Conservation (phyloP, 371 early-diverging fungal species). For the Circinella umbellata region DNA sequence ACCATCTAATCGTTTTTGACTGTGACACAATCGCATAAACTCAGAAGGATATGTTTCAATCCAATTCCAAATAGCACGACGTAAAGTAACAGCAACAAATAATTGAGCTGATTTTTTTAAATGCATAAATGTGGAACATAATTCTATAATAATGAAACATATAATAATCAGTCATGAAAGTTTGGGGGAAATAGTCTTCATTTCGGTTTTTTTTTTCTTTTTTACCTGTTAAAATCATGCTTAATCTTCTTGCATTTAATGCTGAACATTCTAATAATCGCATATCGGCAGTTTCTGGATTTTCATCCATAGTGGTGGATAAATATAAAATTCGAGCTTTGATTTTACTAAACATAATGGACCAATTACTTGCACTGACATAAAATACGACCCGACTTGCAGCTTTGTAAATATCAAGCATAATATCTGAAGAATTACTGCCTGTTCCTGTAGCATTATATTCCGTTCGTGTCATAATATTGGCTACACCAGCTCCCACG, state of each 20-base stretch:
- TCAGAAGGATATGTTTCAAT: slow-evolving; percentile 83
- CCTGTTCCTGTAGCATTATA: slow-evolving; percentile 37
- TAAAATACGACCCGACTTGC: slow-evolving; percentile 81
- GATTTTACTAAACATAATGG: slow-evolving; percentile 70
- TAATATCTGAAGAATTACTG: slow-evolving; percentile 50
- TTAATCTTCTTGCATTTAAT: slow-evolving; percentile 71
- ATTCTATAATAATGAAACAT: slow-evolving; percentile 41
- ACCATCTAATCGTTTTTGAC: slow-evolving; percentile 79
- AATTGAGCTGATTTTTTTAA: slow-evolving; percentile 74
- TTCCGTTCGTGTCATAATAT: slow-evolving; percentile 56
- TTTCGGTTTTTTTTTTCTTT: not conserved
- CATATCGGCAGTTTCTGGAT: slow-evolving; percentile 78
- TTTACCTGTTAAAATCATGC: slow-evolving; percentile 69
- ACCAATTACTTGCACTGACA: slow-evolving; percentile 85
- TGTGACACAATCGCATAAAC: slow-evolving; percentile 71
- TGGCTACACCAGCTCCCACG: slow-evolving; percentile 44
- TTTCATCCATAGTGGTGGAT: slow-evolving; percentile 65
- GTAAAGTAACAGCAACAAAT: slow-evolving; percentile 69
- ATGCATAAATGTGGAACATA: slow-evolving; percentile 64
- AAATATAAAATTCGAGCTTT: slow-evolving; percentile 62
- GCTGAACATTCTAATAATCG: slow-evolving; percentile 80
- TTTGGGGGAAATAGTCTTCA: no score
- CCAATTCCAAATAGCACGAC: slow-evolving; percentile 89
- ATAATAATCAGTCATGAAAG: no score
- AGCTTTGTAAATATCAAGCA: slow-evolving; percentile 67